phyloP scores from a whole-genome alignment of 208 protist genomes.

The Trypanosoma platydactyli region DNA sequence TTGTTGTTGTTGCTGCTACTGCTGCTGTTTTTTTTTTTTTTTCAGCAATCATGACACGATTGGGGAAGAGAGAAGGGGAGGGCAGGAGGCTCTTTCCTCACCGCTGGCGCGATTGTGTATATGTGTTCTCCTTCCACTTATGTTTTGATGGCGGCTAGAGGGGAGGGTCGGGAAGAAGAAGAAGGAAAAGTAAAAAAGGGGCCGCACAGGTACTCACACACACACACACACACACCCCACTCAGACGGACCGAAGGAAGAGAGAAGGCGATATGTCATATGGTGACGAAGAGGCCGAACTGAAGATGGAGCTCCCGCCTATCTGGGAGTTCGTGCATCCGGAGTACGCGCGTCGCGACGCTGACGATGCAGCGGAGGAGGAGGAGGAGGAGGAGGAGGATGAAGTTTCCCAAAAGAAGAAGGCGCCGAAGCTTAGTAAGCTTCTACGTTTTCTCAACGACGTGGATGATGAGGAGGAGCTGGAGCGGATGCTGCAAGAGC shows the following conservation, averaged over 20 bases:
- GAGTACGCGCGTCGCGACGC: constrained; percentile 27
- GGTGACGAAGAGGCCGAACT: constrained; percentile 43
- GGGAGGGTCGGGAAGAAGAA: background rate
- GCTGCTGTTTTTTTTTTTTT: too few relatives aligned
- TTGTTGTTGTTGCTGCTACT: too few relatives aligned
- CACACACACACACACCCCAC: constrained; percentile 5
- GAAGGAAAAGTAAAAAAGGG: background rate
- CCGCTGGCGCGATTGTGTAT: too few relatives aligned
- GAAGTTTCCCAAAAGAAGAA: constrained; percentile 56
- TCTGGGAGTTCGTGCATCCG: constrained; percentile 85
- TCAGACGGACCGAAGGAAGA: constrained; percentile 10
- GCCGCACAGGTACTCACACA: background rate
- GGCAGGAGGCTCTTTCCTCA: too few relatives aligned
- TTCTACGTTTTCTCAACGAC: constrained; percentile 83
- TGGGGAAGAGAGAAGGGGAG: too few relatives aligned
- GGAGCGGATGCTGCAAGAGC: constrained; percentile 61
- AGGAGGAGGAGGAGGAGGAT: constrained; percentile 35
- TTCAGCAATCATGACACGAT: too few relatives aligned
- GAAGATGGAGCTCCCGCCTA: constrained; percentile 55
- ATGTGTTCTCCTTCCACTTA: too few relatives aligned
- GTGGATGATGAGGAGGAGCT: constrained; percentile 84
- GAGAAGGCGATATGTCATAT: constrained; percentile 20
- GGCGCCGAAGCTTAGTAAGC: constrained; percentile 67
- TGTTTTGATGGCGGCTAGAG: too few relatives aligned
- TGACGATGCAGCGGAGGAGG: constrained; percentile 38